These are phyloP conservation scores for Carnegiea gigantea DNA, from an alignment of 179 eudicot genomes.

Conservation along the genomic window DNA sequence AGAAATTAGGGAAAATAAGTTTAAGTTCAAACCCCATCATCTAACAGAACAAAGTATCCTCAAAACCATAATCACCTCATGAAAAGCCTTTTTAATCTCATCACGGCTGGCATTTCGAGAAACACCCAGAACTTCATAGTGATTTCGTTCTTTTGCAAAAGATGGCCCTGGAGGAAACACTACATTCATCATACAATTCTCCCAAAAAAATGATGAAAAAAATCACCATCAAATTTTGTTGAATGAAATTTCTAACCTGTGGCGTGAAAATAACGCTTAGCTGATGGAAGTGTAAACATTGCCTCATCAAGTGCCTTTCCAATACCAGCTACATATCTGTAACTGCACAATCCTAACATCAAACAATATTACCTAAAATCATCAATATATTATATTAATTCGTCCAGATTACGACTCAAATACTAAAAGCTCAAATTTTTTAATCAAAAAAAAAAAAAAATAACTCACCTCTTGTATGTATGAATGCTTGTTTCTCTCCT, in stretches of 20 bases:
- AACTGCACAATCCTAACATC: conserved; percentile 41
- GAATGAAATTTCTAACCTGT: conserved; percentile 50
- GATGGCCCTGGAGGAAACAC: conserved; percentile 41
- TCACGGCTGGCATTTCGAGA: conserved; percentile 59
- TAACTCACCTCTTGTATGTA: conserved; percentile 28
- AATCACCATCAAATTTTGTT: background rate
- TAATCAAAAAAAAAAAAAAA: background rate
- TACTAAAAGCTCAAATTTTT: background rate
- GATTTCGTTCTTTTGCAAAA: conserved; percentile 41
- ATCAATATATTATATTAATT: background rate
- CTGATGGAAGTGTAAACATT: conserved; percentile 25
- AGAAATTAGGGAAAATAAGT: background rate
- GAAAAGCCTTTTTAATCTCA: conserved; percentile 87
- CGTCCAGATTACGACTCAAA: background rate
- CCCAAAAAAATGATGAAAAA: background rate
- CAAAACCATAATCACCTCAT: conserved; percentile 30
- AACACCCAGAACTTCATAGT: conserved; percentile 75
- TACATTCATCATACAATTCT: background rate
- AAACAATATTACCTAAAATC: conserved; percentile 16
- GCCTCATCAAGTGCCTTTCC: conserved; percentile 31
- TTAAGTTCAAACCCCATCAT: background rate
- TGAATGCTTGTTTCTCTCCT: conserved; percentile 19
- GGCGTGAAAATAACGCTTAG: conserved; percentile 65
- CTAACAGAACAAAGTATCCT: background rate
- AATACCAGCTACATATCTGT: conserved; percentile 31